Evolutionary conservation across 164 flowering plant species (phyloP), one percentile per base, ranked within the genome.

Genomic region (Magnolia officinalis): DNA sequence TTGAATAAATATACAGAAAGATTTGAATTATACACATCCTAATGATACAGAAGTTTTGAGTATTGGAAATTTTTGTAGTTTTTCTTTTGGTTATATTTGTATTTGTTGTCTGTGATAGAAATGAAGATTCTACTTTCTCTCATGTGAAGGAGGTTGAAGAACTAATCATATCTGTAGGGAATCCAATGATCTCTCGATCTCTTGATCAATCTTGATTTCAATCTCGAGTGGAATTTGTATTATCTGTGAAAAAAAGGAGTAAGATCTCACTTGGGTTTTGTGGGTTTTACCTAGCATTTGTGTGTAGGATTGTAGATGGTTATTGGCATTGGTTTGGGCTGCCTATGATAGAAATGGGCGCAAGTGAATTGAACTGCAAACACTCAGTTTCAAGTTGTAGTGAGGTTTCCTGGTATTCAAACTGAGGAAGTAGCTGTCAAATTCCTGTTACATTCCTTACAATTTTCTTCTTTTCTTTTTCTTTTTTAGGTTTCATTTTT

Each of bases 1-100:
- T 63, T 63, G 70, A 74, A 74, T 74, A 74, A 74, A 63, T 23
- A 74, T 74, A 63, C 31, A 74, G 70, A 13, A 24, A 64, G 69
- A 45, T 20, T 37, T 21, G 58, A 31, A 31, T 18, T n/a, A 5
- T 29, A 70, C 23, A 50, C 11, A 29, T 67, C 70, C 16, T 24
- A 3, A 29, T 13, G 71, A 49, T 6, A 37, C 29, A 0, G 71
- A 50, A 20, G 9, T n/a, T 8, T 49, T 14, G 72, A 70, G 14
- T 9, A 49, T 16, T 49, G 45, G 72, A 70, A 19, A 20, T 49
- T n/a, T n/a, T 19, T 70, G n/a, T 45, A 24, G 50, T 29, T n/a
- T 37, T 31, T 29, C 6, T 16, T 29, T 1, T 7, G 13, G 8
- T 70, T 45, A 19, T 21, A 18, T 49, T n/a, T 70, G 58, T 10